Base-by-base conservation (phyloP, 345 rosid genomes). In the Trapa incisa region DNA sequence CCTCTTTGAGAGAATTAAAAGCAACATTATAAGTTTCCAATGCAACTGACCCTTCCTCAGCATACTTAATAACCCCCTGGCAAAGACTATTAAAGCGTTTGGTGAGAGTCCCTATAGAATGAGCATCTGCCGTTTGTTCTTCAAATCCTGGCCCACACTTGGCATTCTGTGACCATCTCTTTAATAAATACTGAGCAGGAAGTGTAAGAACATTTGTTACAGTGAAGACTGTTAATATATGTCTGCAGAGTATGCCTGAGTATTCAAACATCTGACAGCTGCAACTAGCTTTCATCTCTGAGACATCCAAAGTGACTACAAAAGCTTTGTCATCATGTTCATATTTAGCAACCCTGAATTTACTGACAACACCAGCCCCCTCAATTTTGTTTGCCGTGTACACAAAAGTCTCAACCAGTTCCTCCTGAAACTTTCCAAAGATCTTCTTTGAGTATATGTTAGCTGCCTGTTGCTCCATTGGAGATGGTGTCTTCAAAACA, bases 211-310 rank as follows among this genome's bases (percentile, higher is more conserved):
- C 83, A 76, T 84, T 86, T 61, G 89, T 82, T 39, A 86, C 88
- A 1, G 88, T 82, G 75, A 84, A 86, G 63, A 84, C 91, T 33
- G 88, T 86, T 66, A 86, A 58, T 73, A 86, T 76, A 77, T 84
- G 91, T 66, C 85, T 70, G 71, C 91, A 86, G 16, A 86, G 80
- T 65, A 86, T 58, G 65, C 88, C 91, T 2, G 80, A 82, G 66
- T 82, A 86, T 75, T 86, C 91, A 76, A 84, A 86, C 88, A 84
- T 84, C 73, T 77, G 88, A 68, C 91, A 86, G 72, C 88, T 86
- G 75, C 91, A 84, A 74, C 75, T 76, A 42, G 85, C 83, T 64
- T 76, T 74, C 79, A 82, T 76, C 74, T 78, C 85, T 56, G 86
- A 74, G 67, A 75, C 47, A 57, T 77, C 73, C 72, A 79, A 60